Percentiles rank a stretch among this genome's conserved stretches.
These are phyloP conservation scores for Fimicolochytrium jonesii DNA, from an alignment of 192 early-diverging fungal genomes.

Conservation along the genomic window DNA sequence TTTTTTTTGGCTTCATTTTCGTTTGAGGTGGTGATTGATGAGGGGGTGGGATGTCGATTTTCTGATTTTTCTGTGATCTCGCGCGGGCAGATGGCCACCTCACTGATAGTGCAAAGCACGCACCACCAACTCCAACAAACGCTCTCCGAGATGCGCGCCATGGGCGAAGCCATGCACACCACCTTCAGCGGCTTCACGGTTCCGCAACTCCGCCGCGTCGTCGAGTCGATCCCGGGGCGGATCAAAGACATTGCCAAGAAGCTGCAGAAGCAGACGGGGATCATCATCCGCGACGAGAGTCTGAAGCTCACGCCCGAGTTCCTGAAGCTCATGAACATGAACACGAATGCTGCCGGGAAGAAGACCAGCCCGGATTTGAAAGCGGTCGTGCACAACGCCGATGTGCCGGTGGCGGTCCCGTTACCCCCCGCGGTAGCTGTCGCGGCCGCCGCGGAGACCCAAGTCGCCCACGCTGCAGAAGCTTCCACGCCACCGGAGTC, in stretches of 20 bases:
- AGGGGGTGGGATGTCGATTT: no score
- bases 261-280: slow-evolving; percentile 39
- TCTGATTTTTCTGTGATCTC: no score
- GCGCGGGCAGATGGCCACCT: no score
- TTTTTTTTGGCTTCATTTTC: no score
- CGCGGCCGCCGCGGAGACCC: no score
- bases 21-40: no score
- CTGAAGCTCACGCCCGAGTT: slow-evolving; percentile 52
- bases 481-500: no score
- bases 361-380: background rate
- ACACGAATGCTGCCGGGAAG: background rate
- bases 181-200: slow-evolving; percentile 36
- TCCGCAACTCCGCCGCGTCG: slow-evolving; percentile 34
- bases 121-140: slow-evolving; percentile 40
- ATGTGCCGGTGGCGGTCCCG: no score
- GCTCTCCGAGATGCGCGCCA: slow-evolving; percentile 40
- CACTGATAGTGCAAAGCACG: slow-evolving; percentile 22
- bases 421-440: no score
- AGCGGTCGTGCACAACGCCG: no score
- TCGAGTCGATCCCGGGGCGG: slow-evolving; percentile 38
- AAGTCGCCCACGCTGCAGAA: no score
- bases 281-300: slow-evolving; percentile 45
- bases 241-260: slow-evolving; percentile 43
- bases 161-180: slow-evolving; percentile 41
- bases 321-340: slow-evolving; percentile 36